Evolutionary conservation across 2,329 filamentous ascomycete species (phyloP).

Genomic region (Diaporthe sp.): DNA sequence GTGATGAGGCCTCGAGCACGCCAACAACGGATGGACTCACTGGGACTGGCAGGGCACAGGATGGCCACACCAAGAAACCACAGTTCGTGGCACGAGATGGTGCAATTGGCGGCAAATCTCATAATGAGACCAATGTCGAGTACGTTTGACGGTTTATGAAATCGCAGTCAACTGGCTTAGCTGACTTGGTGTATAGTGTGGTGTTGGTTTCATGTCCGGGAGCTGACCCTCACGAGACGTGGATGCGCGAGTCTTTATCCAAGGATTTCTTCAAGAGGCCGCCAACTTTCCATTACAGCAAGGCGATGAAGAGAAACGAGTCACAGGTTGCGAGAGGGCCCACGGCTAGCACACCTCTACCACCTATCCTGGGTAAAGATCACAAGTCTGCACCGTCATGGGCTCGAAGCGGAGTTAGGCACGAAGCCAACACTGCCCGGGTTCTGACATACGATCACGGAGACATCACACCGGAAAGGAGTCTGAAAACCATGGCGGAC

Average conservation of each 20-base stretch:
- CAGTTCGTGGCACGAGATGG: conserved; percentile 46
- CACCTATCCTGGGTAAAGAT: conserved; percentile 40
- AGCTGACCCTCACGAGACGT: conserved; percentile 61
- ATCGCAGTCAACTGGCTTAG: too few species aligned
- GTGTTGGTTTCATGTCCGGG: conserved; percentile 65
- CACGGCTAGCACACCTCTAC: background rate
- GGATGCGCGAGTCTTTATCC: conserved; percentile 61
- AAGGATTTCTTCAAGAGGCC: conserved; percentile 56
- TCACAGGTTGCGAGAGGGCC: background rate
- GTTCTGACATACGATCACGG: conserved; percentile 64
- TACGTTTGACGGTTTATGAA: background rate
- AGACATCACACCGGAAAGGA: conserved; percentile 51
- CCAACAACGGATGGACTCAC: background rate
- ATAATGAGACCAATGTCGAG: conserved; percentile 64
- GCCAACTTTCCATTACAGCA: conserved; percentile 43
- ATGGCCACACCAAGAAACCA: background rate
- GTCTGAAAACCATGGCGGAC: conserved; percentile 58
- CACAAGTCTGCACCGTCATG: conserved; percentile 55
- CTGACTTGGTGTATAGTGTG: conserved; percentile 44
- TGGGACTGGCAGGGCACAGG: too few species aligned
- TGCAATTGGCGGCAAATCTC: conserved; percentile 50
- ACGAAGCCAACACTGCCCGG: conserved; percentile 59
- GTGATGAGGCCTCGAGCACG: background rate
- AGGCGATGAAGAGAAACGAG: conserved; percentile 37
- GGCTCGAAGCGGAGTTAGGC: conserved; percentile 63